phyloP scores from a whole-genome alignment of 768 basidiomycete species.

The Tricholoma bakamatsutake region DNA sequence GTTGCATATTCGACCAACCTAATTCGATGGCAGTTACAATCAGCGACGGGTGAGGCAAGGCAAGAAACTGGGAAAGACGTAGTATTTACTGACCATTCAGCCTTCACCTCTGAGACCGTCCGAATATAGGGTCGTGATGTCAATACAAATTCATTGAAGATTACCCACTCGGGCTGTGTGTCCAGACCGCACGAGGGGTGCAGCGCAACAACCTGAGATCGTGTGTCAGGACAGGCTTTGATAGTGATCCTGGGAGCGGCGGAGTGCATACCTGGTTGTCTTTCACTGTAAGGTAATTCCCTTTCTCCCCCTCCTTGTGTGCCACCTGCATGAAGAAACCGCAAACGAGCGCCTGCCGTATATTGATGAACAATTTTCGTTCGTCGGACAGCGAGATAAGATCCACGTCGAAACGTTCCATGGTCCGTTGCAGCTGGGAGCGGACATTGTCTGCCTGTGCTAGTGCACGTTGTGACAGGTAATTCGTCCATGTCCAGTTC shows the following conservation, averaged over 20 bases:
- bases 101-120: conserved; percentile 79
- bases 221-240: not conserved
- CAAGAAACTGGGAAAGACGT: not conserved
- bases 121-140: conserved; percentile 88
- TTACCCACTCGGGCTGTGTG: conserved; percentile 85
- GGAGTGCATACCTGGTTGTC: conserved; percentile 74
- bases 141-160: conserved; percentile 93
- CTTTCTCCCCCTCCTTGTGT: conserved; percentile 90
- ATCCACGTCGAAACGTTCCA: conserved; percentile 87
- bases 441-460: conserved; percentile 93
- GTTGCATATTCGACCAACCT: conserved; percentile 36
- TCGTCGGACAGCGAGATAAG: conserved; percentile 64
- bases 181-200: conserved; percentile 90
- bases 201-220: conserved; percentile 53
- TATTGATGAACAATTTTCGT: conserved; percentile 62
- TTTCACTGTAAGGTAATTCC: conserved; percentile 85
- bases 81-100: conserved; percentile 65
- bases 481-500: conserved; percentile 91
- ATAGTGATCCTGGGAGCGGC: not conserved
- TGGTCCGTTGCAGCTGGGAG: conserved; percentile 77
- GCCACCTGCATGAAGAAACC: conserved; percentile 99
- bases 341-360: conserved; percentile 79
- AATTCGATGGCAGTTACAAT: not conserved
- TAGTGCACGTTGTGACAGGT: conserved; percentile 76
- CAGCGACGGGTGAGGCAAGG: not conserved